phyloP scores from a whole-genome alignment of 2,329 filamentous ascomycete genomes.

The Zarea fungicola region DNA sequence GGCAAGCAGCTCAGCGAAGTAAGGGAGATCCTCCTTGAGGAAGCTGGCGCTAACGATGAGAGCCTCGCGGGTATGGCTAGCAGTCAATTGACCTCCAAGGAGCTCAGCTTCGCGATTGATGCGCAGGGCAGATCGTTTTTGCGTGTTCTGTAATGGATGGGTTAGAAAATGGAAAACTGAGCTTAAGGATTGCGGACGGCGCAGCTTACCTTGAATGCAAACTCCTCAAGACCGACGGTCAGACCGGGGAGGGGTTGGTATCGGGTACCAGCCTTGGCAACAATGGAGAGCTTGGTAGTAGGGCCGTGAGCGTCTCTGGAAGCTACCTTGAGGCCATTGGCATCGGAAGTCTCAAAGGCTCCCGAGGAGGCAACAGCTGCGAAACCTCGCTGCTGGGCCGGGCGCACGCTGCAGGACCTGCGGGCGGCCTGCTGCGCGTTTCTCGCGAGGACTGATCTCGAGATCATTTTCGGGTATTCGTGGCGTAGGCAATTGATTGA shows the following conservation, averaged over 20 bases:
- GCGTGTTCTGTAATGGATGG: constrained; percentile 61
- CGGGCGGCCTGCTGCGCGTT: constrained; percentile 54
- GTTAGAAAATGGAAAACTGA: constrained; percentile 31
- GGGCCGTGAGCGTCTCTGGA: constrained; percentile 84
- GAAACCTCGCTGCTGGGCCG: constrained; percentile 46
- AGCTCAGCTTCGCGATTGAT: constrained; percentile 95
- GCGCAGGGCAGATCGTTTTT: constrained; percentile 81
- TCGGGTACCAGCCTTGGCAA: constrained; percentile 90
- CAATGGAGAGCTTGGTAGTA: constrained; percentile 84
- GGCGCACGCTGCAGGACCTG: constrained; percentile 52
- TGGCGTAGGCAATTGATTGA: constrained; percentile 51
- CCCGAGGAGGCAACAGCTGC: constrained; percentile 61
- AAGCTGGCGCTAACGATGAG: constrained; percentile 91
- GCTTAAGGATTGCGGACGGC: constrained; percentile 37
- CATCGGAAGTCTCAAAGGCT: constrained; percentile 82
- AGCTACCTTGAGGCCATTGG: constrained; percentile 85
- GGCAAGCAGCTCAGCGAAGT: constrained; percentile 92
- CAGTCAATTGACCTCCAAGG: constrained; percentile 80
- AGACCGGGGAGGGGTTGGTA: constrained; percentile 88
- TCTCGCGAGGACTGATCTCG: constrained; percentile 55
- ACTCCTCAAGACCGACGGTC: constrained; percentile 85
- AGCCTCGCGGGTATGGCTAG: constrained; percentile 90
- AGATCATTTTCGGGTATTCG: constrained; percentile 56
- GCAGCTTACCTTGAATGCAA: constrained; percentile 81
- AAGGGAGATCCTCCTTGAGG: constrained; percentile 90